Evolutionary conservation across 176 grass and related monocot species (phyloP), one percentile per base, ranked within the genome.

Genomic region (Oryza rufipogon): DNA sequence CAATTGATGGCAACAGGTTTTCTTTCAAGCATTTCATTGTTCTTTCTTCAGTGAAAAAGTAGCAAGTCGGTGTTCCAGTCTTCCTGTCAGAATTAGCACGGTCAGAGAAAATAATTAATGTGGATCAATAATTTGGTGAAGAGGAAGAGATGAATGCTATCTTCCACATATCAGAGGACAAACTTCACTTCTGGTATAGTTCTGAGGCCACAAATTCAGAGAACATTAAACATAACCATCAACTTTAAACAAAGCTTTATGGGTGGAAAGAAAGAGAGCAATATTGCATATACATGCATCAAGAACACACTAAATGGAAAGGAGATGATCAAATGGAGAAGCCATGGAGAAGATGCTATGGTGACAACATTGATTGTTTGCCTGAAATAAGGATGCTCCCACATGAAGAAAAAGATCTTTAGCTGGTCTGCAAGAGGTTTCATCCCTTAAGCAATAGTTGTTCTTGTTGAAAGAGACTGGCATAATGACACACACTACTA

Each of bases 401-500:
- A 84, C 76, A 84, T 87, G 89, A 91, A 91, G 85, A 70, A 84
- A 87, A 80, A 70, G 81, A 91, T 87, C 70, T 91, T 83, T 76
- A 70, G 60, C 11, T 80, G 64, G 83, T 66, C 70, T 80, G 73
- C 76, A 46, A 54, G 76, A 87, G 65, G 70, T 66, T 75, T 84
- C 64, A 84, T 66, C 89, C 80, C 85, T 47, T 39, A 91, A 91
- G 85, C 84, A 80, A 91, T 61, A 71, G 85, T 71, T 76, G 84
- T 76, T 76, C 75, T 80, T 44, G 64, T 65, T 74, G 85, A 87
- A 80, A 87, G 80, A 81, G 85, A 91, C 81, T 66, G 76, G 69
- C 64, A 73, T 49, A 81, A 60, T 70, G 66, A 14, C 28, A 33
- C 71, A 61, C 23, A 49, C 47, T 49, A 49, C 47, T 42, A 70